phyloP scores from a whole-genome alignment of 2,329 filamentous ascomycete genomes.

The Penicillium sclerotiorum region DNA sequence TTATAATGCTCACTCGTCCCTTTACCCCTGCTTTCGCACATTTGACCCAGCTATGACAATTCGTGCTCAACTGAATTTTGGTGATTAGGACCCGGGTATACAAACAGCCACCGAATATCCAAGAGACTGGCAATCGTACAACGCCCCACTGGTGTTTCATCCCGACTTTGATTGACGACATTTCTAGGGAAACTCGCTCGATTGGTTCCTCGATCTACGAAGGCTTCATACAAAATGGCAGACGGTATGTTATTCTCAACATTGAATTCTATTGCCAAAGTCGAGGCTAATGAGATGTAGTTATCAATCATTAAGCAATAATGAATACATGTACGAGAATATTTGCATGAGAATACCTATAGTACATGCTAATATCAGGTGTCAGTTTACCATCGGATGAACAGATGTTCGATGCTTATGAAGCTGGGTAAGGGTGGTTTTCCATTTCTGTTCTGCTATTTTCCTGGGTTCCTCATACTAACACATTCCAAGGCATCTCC shows the following conservation, averaged over 20 bases:
- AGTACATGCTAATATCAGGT: too few relatives aligned
- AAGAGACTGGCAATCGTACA: conserved; percentile 21
- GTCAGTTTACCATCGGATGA: conserved; percentile 23
- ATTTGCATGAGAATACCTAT: too few relatives aligned
- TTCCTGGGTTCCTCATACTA: background rate
- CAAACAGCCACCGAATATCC: conserved; percentile 3
- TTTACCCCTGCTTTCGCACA: too few relatives aligned
- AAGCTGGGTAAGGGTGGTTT: conserved; percentile 14
- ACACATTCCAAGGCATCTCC: conserved; percentile 10
- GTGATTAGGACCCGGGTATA: conserved; percentile 11
- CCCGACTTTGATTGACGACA: background rate
- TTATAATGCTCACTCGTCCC: too few relatives aligned
- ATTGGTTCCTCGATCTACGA: conserved; percentile 20
- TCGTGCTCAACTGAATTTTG: too few relatives aligned
- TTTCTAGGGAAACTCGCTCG: conserved; percentile 15
- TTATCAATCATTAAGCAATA: conserved; percentile 18
- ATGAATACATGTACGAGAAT: conserved; percentile 14
- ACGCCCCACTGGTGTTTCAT: background rate
- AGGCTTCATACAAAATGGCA: conserved; percentile 19
- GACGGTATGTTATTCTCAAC: too few relatives aligned
- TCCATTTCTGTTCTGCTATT: background rate
- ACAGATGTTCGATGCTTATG: conserved; percentile 20
- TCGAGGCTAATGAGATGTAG: conserved; percentile 1
- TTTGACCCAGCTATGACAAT: too few relatives aligned
- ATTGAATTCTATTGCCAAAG: background rate